These are phyloP conservation scores for Middelhovenomyces tepae DNA, from an alignment of 805 yeast species.

Conservation along the genomic window DNA sequence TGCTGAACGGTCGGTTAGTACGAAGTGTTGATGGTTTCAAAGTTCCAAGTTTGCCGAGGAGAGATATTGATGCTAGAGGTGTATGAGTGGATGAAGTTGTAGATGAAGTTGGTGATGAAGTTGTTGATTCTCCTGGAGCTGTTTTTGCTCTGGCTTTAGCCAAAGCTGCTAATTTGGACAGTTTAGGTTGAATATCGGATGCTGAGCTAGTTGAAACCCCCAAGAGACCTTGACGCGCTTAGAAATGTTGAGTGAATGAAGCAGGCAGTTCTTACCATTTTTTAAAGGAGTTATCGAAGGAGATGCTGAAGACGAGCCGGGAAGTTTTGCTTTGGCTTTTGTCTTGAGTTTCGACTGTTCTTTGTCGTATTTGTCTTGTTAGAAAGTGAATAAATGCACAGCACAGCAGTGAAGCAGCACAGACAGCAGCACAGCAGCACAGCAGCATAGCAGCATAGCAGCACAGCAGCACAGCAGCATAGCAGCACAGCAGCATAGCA, in stretches of 20 bases:
- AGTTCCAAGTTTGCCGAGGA: slow-evolving; percentile 2
- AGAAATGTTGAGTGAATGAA: not conserved
- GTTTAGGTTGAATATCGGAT: slow-evolving; percentile 11
- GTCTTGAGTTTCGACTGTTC: slow-evolving; percentile 6
- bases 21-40: slow-evolving; percentile 1
- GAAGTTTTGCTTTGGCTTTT: slow-evolving; percentile 7
- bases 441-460: too few species aligned
- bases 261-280: not conserved
- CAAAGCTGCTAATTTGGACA: slow-evolving; percentile 39
- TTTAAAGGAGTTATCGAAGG: not conserved
- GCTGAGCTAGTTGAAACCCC: slow-evolving; percentile 9
- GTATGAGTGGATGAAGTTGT: too few species aligned
- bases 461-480: too few species aligned
- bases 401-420: too few species aligned
- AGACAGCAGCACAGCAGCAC: too few species aligned
- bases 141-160: slow-evolving; percentile 41
- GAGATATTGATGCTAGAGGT: slow-evolving; percentile 3
- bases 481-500: too few species aligned
- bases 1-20: not conserved
- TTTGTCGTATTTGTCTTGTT: slow-evolving; percentile 23
- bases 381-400: too few species aligned
- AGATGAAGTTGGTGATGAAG: too few species aligned
- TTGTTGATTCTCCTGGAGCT: slow-evolving; percentile 8
- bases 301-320: slow-evolving; percentile 3
- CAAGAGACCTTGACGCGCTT: slow-evolving; percentile 6